Base-by-base conservation (phyloP, 1,284 basidiomycete genomes). In the Cutaneotrichosporon mucoides region DNA sequence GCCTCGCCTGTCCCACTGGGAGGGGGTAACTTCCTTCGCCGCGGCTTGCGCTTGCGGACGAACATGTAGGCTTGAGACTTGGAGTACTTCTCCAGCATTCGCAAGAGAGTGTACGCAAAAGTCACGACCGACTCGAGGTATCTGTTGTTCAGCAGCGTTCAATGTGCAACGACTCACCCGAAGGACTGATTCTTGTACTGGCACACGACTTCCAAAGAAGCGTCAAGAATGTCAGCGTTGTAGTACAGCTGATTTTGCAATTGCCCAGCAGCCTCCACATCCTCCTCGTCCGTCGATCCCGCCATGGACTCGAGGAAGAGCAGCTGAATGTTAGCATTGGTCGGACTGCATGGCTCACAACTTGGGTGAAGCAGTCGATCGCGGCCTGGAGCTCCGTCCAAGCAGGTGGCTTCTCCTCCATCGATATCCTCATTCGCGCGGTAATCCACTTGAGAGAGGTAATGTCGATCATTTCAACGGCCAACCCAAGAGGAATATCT, bases 301-400 rank as follows among this genome's bases (percentile, higher is more conserved):
- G 79, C 64, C 81, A 88, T 85, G 10, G 75, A 76, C 68, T 95
- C 91, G 68, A 96, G 87, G 62, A 93, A 83, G 41, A 89, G 82
- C 37, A 97, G 82, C 82, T 84, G 59, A 3, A 24, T 2, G 24
- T 24, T 24, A 24, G 24, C n/a, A n/a, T n/a, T n/a, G n/a, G n/a
- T n/a, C n/a, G n/a, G n/a, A n/a, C n/a, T n/a, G n/a, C n/a, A n/a
- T n/a, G n/a, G n/a, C 80, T 65, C 46, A 82, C 82, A 50, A 95
- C 81, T 68, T 95, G 91, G 6, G 90, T 91, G 63, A 96, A 85
- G 76, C 91, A 94, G 69, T 94, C 89, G 66, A 95, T 85, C 47
- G 90, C 90, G 13, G 91, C 90, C 76, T 96, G 90, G 37, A 97
- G 81, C 71, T 95, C 92, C n/a, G 85, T 89, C 91, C 90, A 94